Percentiles rank a stretch among this genome's conserved stretches.
Conservation (phyloP, 371 early-diverging fungal genomes). For the Chytridiales sp. region DNA sequence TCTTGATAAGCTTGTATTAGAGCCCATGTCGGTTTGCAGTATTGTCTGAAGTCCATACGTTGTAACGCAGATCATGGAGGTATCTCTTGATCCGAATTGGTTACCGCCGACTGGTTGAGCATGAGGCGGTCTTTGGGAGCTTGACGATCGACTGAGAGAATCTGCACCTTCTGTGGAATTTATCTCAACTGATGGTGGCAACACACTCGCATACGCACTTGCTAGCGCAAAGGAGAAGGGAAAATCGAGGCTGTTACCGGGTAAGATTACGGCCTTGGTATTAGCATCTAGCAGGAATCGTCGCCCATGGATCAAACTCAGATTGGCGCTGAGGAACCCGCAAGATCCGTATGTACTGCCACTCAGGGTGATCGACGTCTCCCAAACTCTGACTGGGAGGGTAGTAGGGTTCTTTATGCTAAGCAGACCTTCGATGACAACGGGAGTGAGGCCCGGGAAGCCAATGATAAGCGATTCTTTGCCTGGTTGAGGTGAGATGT, state of each 20-base stretch:
- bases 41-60: slow-evolving; percentile 9
- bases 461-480: slow-evolving; percentile 7
- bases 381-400: not conserved
- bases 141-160: no score
- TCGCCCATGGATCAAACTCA: slow-evolving; percentile 8
- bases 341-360: slow-evolving; percentile 8
- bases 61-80: slow-evolving; percentile 7
- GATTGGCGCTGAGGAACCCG: slow-evolving; percentile 1
- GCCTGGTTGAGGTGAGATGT: not conserved
- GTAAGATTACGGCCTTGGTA: no score
- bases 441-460: slow-evolving; percentile 7
- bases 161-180: no score
- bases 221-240: slow-evolving; percentile 9
- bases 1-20: slow-evolving; percentile 5
- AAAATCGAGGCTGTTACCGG: not conserved
- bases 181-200: slow-evolving; percentile 10
- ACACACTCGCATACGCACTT: slow-evolving; percentile 6
- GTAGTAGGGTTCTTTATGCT: slow-evolving; percentile 2
- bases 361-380: slow-evolving; percentile 9
- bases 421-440: slow-evolving; percentile 4
- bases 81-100: not conserved
- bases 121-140: no score
- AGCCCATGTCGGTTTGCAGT: not conserved
- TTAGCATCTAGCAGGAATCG: slow-evolving; percentile 7
- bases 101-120: no score